Evolutionary conservation across 805 yeast genomes (phyloP).

Genomic region (Teunomyces tritomae): DNA sequence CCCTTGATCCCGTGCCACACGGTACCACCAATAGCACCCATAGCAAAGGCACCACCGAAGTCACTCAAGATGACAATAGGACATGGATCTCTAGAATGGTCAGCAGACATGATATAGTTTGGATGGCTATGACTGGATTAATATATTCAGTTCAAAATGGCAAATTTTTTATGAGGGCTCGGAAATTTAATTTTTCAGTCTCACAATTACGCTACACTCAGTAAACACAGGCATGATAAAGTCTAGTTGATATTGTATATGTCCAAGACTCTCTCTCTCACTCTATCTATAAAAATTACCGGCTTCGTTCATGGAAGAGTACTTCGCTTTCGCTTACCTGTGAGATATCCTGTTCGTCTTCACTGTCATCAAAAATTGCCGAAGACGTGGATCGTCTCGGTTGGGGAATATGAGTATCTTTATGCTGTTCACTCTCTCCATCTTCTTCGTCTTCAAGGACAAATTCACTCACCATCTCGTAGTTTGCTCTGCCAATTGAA

Average conservation of each 20-base stretch:
- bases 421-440: constrained; percentile 1
- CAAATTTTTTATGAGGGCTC: constrained; percentile 4
- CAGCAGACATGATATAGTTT: constrained; percentile 67
- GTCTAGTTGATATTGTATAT: too few relatives aligned
- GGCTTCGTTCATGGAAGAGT: constrained; percentile 5
- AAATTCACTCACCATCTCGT: constrained; percentile 6
- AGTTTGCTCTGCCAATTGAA: constrained; percentile 14
- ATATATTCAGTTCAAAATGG: background rate
- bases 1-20: constrained; percentile 99
- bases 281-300: background rate
- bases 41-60: constrained; percentile 98
- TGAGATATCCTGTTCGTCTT: constrained; percentile 4
- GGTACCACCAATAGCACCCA: constrained; percentile 99
- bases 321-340: constrained; percentile 10
- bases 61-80: constrained; percentile 94
- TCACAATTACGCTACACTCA: constrained; percentile 3
- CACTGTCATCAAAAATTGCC: background rate
- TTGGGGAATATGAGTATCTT: background rate
- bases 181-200: constrained; percentile 7
- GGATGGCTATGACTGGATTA: background rate
- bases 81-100: constrained; percentile 98
- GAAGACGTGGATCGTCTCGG: background rate
- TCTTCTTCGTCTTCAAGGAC: constrained; percentile 10
- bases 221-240: background rate
- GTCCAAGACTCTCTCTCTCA: background rate